These are phyloP conservation scores for Neophaeococcomyces aloes DNA, from an alignment of 2,329 filamentous ascomycete genomes.

Conservation along the genomic window DNA sequence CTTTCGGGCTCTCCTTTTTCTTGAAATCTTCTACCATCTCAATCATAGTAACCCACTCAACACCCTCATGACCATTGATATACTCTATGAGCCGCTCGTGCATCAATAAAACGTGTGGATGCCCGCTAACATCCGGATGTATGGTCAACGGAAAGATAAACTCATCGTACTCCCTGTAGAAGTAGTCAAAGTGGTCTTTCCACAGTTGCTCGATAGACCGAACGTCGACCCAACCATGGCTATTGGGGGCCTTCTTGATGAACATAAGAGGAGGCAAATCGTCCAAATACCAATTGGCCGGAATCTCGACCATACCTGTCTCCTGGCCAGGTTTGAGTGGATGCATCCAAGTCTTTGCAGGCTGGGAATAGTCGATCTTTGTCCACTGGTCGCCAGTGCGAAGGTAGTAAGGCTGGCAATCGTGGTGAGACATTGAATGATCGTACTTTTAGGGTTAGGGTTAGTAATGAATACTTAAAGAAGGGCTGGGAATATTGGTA, in stretches of 20 bases:
- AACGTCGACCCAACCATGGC: conserved; percentile 49
- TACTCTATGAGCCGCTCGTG: conserved; percentile 62
- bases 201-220: conserved; percentile 47
- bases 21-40: conserved; percentile 66
- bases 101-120: conserved; percentile 63
- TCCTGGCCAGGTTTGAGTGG: conserved; percentile 37
- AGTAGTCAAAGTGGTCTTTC: conserved; percentile 53
- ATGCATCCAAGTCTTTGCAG: conserved; percentile 37
- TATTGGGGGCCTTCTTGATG: conserved; percentile 39
- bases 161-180: conserved; percentile 65
- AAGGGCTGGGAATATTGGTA: conserved; percentile 44
- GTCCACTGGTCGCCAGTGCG: conserved; percentile 36
- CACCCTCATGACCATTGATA: conserved; percentile 50
- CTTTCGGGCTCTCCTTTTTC: conserved; percentile 47
- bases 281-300: conserved; percentile 36
- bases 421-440: conserved; percentile 36
- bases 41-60: conserved; percentile 46
- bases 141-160: conserved; percentile 70
- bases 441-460: too few relatives aligned
- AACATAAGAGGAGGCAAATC: conserved; percentile 39
- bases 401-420: conserved; percentile 37
- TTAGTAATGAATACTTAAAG: conserved; percentile 34
- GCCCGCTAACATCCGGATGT: conserved; percentile 61
- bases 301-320: conserved; percentile 36
- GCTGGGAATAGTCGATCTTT: conserved; percentile 35